A percentile compares a stretch with the other conserved stretches of the same genome.
These are phyloP conservation scores for Penicillium sclerotiorum DNA, from an alignment of 2,329 filamentous ascomycete species.

Conservation along the genomic window DNA sequence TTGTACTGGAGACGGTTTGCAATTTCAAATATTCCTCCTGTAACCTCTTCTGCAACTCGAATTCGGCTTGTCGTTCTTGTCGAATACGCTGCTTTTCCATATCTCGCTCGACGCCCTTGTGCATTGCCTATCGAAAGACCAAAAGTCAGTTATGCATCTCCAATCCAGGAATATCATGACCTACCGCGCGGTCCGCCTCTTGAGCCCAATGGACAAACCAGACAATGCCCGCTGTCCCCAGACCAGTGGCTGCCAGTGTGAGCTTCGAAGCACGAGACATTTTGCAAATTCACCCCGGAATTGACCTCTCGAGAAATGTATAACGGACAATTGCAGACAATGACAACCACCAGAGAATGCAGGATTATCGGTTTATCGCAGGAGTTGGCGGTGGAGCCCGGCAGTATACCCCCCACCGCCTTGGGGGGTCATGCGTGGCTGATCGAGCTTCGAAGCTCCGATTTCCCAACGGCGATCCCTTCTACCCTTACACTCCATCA, in stretches of 20 bases:
- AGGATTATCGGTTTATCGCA: conserved; percentile 27
- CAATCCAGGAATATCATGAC: conserved; percentile 28
- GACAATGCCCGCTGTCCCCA: conserved; percentile 76
- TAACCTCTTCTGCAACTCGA: conserved; percentile 83
- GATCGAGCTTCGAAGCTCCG: conserved; percentile 33
- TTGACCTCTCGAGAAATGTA: background rate
- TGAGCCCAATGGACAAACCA: conserved; percentile 89
- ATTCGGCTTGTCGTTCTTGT: conserved; percentile 87
- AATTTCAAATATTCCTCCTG: conserved; percentile 89
- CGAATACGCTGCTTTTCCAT: conserved; percentile 93
- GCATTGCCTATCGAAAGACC: conserved; percentile 70
- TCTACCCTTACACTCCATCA: conserved; percentile 9
- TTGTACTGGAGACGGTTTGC: conserved; percentile 70
- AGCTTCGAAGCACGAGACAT: conserved; percentile 94
- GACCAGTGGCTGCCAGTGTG: conserved; percentile 75
- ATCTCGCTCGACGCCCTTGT: conserved; percentile 88
- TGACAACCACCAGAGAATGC: conserved; percentile 8
- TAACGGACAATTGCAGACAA: background rate
- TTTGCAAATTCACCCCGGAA: background rate
- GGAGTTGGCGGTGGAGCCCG: conserved; percentile 31
- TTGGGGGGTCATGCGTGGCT: conserved; percentile 35
- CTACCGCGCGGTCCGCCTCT: conserved; percentile 76
- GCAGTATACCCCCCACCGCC: conserved; percentile 40
- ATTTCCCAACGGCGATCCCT: conserved; percentile 14
- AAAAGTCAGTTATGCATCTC: conserved; percentile 6